These are phyloP conservation scores for Geum urbanum DNA, from an alignment of 306 rosid species.

Conservation along the genomic window DNA sequence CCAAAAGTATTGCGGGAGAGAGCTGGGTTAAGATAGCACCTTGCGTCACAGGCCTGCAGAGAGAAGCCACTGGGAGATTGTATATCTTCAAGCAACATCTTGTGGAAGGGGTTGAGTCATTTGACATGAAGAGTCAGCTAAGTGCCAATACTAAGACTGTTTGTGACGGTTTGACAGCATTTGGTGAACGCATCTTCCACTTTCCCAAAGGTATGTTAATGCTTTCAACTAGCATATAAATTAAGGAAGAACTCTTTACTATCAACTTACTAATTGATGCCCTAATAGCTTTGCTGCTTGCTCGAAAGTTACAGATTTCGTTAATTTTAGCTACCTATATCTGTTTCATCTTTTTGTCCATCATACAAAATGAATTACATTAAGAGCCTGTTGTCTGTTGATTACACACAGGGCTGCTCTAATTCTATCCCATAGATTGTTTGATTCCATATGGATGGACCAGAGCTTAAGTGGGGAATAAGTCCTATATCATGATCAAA, in stretches of 20 bases:
- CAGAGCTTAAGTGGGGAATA: background rate
- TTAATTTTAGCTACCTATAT: background rate
- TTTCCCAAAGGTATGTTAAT: conserved; percentile 49
- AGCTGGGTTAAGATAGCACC: conserved; percentile 44
- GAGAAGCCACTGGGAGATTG: conserved; percentile 50
- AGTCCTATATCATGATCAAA: background rate
- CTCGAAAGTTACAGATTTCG: background rate
- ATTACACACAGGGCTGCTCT: background rate
- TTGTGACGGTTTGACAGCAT: conserved; percentile 39
- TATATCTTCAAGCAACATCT: conserved; percentile 39
- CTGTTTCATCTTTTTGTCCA: background rate
- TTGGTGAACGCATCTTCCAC: conserved; percentile 41
- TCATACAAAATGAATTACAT: background rate
- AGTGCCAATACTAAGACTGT: conserved; percentile 38
- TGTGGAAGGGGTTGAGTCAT: conserved; percentile 42
- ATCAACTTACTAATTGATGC: background rate
- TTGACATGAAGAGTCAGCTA: conserved; percentile 44
- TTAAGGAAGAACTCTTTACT: conserved; percentile 3
- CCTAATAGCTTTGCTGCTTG: background rate
- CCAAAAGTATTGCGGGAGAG: conserved; percentile 28
- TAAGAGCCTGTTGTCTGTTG: background rate
- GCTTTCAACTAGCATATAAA: background rate
- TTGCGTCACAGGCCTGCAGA: conserved; percentile 43
- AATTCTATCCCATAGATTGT: background rate
- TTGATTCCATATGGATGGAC: background rate